Conservation (phyloP, 2,329 filamentous ascomycete species). For the Corniculantispora saksenae region DNA sequence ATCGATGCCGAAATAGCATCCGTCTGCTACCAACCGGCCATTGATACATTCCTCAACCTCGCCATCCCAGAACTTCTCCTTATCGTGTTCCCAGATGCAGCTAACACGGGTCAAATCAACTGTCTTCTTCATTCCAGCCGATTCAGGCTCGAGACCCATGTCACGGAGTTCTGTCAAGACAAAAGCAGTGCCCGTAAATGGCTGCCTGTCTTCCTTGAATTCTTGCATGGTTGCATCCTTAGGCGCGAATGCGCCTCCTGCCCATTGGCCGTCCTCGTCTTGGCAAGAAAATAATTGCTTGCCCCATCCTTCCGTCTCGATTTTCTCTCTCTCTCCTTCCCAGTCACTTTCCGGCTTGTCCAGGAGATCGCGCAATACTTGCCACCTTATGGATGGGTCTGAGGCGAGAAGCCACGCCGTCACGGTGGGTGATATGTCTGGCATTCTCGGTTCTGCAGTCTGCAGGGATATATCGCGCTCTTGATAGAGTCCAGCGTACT, state of each 20-base stretch:
- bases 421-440: neutral
- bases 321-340: neutral
- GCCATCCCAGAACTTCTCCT: slow-evolving; percentile 22
- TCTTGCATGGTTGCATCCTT: slow-evolving; percentile 4
- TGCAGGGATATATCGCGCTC: neutral
- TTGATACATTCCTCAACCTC: slow-evolving; percentile 24
- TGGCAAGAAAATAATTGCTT: slow-evolving; percentile 2
- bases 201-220: slow-evolving; percentile 10
- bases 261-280: slow-evolving; percentile 15
- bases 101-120: slow-evolving; percentile 16
- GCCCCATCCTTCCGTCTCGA: slow-evolving; percentile 14
- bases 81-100: slow-evolving; percentile 21
- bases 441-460: no score
- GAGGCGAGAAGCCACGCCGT: slow-evolving; percentile 1
- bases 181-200: slow-evolving; percentile 4
- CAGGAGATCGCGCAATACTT: slow-evolving; percentile 11
- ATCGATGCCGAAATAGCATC: slow-evolving; percentile 21
- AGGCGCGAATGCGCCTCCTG: slow-evolving; percentile 12
- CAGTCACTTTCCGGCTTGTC: neutral
- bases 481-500: no score
- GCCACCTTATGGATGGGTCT: slow-evolving; percentile 7
- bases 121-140: slow-evolving; percentile 1
- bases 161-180: neutral
- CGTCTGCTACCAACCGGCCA: slow-evolving; percentile 19
- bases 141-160: neutral